Evolutionary conservation across 371 early-diverging fungal species (phyloP), one percentile per base, ranked within the genome.

Genomic region (Mycotypha africana): DNA sequence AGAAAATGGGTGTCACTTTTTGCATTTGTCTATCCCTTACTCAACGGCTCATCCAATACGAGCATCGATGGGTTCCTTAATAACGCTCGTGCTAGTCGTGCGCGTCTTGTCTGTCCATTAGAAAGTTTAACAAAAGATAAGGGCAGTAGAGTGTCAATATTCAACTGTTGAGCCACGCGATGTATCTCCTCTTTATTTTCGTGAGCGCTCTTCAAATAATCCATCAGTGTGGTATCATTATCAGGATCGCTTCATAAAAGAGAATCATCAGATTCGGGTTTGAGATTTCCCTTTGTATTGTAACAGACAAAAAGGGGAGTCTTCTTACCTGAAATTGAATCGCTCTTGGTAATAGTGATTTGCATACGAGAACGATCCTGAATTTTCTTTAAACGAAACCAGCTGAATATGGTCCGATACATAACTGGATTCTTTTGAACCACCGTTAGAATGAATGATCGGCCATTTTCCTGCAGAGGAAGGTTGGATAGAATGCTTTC

Each of bases 21-120:
- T n/a, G n/a, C n/a, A n/a, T n/a, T n/a, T n/a, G n/a, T n/a, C n/a
- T n/a, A n/a, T 35, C 60, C 73, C 78, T 81, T 66, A 81, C 81
- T 81, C 15, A 82, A 68, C 1, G 82, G 79, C 56, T 79, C 79
- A 52, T 82, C 79, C 11, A 78, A 46, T 23, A 82, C 62, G 25
- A 79, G 45, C 59, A 71, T 58, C 1, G 50, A 35, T 1, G 73
- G 70, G 2, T 60, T 42, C 8, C 42, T 61, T 19, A 76, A 41
- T 15, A 82, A 42, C 21, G 74, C 63, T 20, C 65, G 59, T 0
- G 76, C 76, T 35, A 82, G 63, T 11, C 79, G 54, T n/a, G 73
- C 71, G 26, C 82, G 66, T 42, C 79, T 47, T 4, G 74, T 67
- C 45, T 82, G 82, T 6, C 82, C 82, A 48, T 79, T 81, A 2